Conservation (phyloP, 1,284 basidiomycete species). For the Microbotryum intermedium region DNA sequence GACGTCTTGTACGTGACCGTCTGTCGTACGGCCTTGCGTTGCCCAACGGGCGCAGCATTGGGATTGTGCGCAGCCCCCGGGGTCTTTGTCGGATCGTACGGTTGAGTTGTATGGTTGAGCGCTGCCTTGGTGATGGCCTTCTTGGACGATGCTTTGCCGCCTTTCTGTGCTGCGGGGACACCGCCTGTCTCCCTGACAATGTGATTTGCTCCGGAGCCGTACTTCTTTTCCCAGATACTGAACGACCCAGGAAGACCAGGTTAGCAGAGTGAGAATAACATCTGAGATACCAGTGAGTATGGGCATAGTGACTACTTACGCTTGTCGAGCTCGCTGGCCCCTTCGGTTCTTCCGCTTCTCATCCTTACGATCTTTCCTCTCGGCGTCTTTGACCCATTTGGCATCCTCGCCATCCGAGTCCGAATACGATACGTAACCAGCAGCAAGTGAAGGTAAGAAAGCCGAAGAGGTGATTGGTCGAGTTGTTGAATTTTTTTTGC, state of each 20-base stretch:
- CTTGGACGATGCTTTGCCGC: background rate
- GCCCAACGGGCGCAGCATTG: slow-evolving; percentile 11
- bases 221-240: slow-evolving; percentile 98
- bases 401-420: slow-evolving; percentile 69
- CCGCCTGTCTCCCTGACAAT: slow-evolving; percentile 54
- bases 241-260: background rate
- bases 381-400: slow-evolving; percentile 51
- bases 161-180: slow-evolving; percentile 3
- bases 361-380: slow-evolving; percentile 38
- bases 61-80: slow-evolving; percentile 14
- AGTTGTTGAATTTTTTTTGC: slow-evolving; percentile 10
- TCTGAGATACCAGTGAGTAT: background rate
- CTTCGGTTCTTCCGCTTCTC: slow-evolving; percentile 70
- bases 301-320: slow-evolving; percentile 52
- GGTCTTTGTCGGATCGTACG: slow-evolving; percentile 8
- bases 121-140: background rate
- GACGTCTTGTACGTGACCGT: background rate
- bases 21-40: slow-evolving; percentile 1
- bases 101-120: background rate
- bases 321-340: slow-evolving; percentile 80
- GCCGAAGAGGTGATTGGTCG: slow-evolving; percentile 50
- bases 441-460: slow-evolving; percentile 78
- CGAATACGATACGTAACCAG: slow-evolving; percentile 66
- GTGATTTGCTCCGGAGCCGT: slow-evolving; percentile 81
- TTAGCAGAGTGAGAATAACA: background rate